These are phyloP conservation scores for Penicillium atrosanguineum DNA, from an alignment of 495 filamentous ascomycete genomes.

Conservation along the genomic window DNA sequence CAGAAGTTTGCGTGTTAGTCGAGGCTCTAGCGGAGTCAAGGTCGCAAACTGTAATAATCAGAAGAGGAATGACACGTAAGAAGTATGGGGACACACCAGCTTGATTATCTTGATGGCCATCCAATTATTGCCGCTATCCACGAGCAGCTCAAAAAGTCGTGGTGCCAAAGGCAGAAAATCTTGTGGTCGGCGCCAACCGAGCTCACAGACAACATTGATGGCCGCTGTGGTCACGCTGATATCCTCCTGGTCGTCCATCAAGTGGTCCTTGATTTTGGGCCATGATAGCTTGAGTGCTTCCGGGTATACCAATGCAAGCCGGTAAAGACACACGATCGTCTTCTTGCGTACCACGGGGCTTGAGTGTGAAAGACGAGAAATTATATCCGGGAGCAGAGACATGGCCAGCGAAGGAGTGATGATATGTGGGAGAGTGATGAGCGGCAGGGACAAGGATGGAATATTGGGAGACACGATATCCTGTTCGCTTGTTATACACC, in stretches of 20 bases:
- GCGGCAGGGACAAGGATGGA: conserved; percentile 76
- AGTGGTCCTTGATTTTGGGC: conserved; percentile 92
- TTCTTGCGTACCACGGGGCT: conserved; percentile 86
- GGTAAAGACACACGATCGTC: conserved; percentile 87
- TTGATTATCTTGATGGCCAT: conserved; percentile 99
- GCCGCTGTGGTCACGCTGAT: conserved; percentile 92
- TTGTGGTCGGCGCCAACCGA: conserved; percentile 88
- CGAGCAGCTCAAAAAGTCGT: conserved; percentile 84
- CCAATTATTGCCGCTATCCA: conserved; percentile 97
- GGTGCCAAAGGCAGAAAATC: conserved; percentile 94
- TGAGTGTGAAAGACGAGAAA: conserved; percentile 83
- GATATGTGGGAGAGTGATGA: conserved; percentile 84
- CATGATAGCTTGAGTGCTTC: conserved; percentile 89
- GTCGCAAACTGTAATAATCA: conserved; percentile 74
- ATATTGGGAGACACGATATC: conserved; percentile 75
- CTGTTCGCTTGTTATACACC: conserved; percentile 38
- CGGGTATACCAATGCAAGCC: conserved; percentile 88
- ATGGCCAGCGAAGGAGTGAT: conserved; percentile 87
- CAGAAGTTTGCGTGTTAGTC: conserved; percentile 86
- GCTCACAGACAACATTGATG: conserved; percentile 93
- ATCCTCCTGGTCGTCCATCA: conserved; percentile 89
- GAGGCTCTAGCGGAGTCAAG: conserved; percentile 87
- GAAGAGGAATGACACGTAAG: not conserved
- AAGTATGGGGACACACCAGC: conserved; percentile 54
- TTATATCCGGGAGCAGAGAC: conserved; percentile 78